Conservation (phyloP, 768 basidiomycete species). For the Cystofilobasidium capitatum region DNA sequence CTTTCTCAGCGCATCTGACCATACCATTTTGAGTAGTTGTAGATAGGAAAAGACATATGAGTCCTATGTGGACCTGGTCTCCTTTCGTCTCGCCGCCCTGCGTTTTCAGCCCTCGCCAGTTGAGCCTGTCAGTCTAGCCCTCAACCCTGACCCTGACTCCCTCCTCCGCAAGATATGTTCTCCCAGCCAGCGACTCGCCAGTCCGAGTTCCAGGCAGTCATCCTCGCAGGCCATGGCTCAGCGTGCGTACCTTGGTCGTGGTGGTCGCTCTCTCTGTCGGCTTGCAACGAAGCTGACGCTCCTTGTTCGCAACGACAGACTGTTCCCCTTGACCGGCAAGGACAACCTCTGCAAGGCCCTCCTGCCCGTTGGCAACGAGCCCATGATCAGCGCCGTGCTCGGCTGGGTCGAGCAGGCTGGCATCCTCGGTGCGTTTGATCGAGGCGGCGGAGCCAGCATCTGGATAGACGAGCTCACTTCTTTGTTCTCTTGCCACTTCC, state of each 20-base stretch:
- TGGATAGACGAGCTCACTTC: neutral
- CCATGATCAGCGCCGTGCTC: conserved; percentile 72
- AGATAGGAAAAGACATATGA: too few relatives aligned
- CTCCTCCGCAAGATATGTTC: conserved; percentile 7
- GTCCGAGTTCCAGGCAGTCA: conserved; percentile 71
- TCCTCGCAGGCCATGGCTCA: conserved; percentile 86
- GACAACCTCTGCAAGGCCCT: conserved; percentile 61
- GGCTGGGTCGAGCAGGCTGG: conserved; percentile 81
- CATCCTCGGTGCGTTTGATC: conserved; percentile 62
- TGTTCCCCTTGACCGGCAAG: conserved; percentile 48
- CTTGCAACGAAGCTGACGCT: neutral
- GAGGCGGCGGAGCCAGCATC: too few relatives aligned
- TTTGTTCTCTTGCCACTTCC: conserved; percentile 1
- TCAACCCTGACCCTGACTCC: neutral
- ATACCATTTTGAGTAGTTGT: too few relatives aligned
- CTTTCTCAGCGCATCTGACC: too few relatives aligned
- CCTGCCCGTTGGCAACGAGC: conserved; percentile 75
- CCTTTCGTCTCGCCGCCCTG: neutral
- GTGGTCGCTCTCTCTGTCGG: neutral
- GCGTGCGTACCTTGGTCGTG: conserved; percentile 52
- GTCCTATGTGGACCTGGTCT: too few relatives aligned
- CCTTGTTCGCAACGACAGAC: conserved; percentile 24
- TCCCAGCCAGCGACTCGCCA: conserved; percentile 10
- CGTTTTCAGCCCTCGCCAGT: too few relatives aligned
- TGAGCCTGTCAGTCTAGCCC: neutral